A percentile compares a stretch with the other conserved stretches of the same genome.
Conservation (phyloP, 495 filamentous ascomycete genomes). For the Bacidia rubella region DNA sequence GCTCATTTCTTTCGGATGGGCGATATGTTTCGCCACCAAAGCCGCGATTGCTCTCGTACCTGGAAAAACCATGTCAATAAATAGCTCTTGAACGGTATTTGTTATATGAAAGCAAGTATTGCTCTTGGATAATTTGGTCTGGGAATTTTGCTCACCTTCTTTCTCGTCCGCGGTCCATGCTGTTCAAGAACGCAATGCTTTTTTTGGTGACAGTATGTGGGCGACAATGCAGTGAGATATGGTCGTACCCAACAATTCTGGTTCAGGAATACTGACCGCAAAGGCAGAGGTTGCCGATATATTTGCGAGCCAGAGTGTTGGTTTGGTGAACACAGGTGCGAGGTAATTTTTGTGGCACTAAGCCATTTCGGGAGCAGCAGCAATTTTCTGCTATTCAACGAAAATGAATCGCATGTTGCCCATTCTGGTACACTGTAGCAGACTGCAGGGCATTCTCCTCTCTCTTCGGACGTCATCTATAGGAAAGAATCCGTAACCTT, state of each 20-base stretch:
- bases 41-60: constrained; percentile 32
- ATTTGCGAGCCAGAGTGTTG: neutral
- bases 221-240: too few relatives aligned
- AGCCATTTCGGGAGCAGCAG: neutral
- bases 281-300: too few relatives aligned
- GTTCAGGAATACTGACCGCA: too few relatives aligned
- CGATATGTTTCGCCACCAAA: constrained; percentile 42
- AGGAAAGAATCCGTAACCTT: too few relatives aligned
- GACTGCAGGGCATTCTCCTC: too few relatives aligned
- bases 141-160: constrained; percentile 28
- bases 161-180: constrained; percentile 38
- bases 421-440: too few relatives aligned
- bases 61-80: constrained; percentile 13
- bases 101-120: too few relatives aligned
- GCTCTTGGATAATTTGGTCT: neutral
- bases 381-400: neutral
- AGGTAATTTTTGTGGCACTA: neutral
- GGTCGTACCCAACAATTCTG: too few relatives aligned
- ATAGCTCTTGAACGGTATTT: too few relatives aligned
- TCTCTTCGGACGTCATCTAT: too few relatives aligned
- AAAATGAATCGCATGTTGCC: too few relatives aligned
- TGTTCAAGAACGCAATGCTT: neutral
- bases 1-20: constrained; percentile 26
- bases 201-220: too few relatives aligned
- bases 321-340: neutral